Conservation (phyloP, 768 basidiomycete species). For the Trametes elegans region DNA sequence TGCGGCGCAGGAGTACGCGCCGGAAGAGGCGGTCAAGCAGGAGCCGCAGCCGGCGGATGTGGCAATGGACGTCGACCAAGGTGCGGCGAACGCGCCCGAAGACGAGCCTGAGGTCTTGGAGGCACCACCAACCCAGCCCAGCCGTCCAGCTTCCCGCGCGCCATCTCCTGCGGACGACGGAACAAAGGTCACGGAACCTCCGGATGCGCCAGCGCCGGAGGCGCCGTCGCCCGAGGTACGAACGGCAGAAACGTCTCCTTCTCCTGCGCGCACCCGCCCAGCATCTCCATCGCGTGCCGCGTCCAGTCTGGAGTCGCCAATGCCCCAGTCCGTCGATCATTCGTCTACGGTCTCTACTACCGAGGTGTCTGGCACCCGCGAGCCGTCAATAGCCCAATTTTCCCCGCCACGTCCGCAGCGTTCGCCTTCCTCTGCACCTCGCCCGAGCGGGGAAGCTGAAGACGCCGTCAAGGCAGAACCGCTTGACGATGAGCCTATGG, state of each 20-base stretch:
- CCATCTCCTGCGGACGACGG: conserved; percentile 1
- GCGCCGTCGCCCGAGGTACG: too few species aligned
- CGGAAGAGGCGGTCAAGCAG: neutral
- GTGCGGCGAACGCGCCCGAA: neutral
- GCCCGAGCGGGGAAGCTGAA: neutral
- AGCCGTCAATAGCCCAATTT: conserved; percentile 12
- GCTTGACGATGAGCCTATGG: conserved; percentile 11
- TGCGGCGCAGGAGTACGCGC: neutral
- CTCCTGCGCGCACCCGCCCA: conserved; percentile 11
- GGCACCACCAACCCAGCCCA: neutral
- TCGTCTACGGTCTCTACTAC: neutral
- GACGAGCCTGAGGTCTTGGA: neutral
- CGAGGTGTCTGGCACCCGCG: conserved; percentile 1
- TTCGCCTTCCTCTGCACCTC: conserved; percentile 17
- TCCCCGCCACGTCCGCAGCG: conserved; percentile 23
- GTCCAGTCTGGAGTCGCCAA: conserved; percentile 1
- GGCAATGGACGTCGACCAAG: conserved; percentile 5
- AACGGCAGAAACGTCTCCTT: too few species aligned
- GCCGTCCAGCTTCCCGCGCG: neutral
- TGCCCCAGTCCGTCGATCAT: conserved; percentile 1
- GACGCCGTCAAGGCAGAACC: conserved; percentile 5
- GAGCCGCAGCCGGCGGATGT: neutral
- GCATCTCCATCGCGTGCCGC: neutral
- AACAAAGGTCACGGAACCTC: neutral
- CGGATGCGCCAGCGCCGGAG: too few species aligned